These are phyloP conservation scores for Cordyceps fumosorosea DNA, from an alignment of 2,329 filamentous ascomycete species.

Conservation along the genomic window DNA sequence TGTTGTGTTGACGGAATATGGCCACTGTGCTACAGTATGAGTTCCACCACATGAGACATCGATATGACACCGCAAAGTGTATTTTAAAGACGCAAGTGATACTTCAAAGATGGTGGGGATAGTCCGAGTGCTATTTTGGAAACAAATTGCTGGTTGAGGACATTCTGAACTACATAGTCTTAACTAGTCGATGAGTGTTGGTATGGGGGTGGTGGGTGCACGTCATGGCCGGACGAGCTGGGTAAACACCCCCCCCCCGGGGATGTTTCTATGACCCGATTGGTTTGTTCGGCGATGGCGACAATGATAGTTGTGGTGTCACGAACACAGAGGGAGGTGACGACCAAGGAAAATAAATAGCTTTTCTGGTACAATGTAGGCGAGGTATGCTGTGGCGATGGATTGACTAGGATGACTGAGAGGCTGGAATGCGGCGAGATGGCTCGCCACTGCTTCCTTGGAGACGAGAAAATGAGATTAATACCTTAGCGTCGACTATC, in stretches of 20 bases:
- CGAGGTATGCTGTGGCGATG: conserved; percentile 7
- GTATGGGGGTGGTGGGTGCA: not conserved
- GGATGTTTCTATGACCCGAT: not conserved
- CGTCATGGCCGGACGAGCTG: not conserved
- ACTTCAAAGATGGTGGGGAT: not conserved
- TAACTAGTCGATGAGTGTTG: not conserved
- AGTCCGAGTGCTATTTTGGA: not conserved
- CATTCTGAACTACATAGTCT: not conserved
- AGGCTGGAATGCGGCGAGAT: conserved; percentile 25
- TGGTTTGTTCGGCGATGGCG: not conserved
- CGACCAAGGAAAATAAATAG: not conserved
- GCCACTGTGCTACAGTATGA: not conserved
- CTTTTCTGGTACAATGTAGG: not conserved
- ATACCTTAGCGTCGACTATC: not conserved
- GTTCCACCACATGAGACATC: not conserved
- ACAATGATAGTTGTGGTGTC: not conserved
- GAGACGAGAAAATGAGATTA: conserved; percentile 6
- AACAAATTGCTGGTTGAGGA: not conserved
- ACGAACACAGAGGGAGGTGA: not conserved
- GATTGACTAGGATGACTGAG: not conserved
- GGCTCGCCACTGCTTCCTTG: conserved; percentile 10
- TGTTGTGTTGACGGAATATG: not conserved
- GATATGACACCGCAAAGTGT: not conserved
- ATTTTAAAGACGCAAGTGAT: not conserved
- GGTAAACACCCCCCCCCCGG: not conserved